Conservation (phyloP, 2,329 filamentous ascomycete genomes). For the Colletotrichum sp. region DNA sequence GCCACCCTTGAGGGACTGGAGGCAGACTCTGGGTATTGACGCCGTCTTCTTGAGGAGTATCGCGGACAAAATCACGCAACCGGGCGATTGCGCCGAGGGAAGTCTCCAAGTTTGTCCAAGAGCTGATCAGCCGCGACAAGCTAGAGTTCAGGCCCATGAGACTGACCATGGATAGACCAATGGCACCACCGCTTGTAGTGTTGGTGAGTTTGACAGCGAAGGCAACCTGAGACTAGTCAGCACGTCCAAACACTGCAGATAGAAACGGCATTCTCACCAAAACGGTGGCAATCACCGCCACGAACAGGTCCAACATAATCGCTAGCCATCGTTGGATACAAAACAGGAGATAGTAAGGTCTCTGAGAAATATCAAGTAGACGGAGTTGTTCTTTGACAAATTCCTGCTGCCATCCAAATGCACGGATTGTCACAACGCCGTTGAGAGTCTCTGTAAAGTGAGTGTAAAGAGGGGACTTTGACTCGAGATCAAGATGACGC, state of each 20-base stretch:
- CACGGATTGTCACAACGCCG: slow-evolving; percentile 55
- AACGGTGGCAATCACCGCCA: slow-evolving; percentile 49
- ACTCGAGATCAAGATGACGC: slow-evolving; percentile 45
- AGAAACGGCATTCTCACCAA: slow-evolving; percentile 34
- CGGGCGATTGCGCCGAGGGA: slow-evolving; percentile 30
- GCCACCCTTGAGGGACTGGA: slow-evolving; percentile 34
- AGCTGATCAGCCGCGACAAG: slow-evolving; percentile 35
- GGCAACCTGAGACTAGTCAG: slow-evolving; percentile 21
- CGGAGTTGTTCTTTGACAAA: slow-evolving; percentile 49
- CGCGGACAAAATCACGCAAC: slow-evolving; percentile 30
- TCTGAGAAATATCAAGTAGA: slow-evolving; percentile 59
- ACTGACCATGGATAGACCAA: slow-evolving; percentile 30
- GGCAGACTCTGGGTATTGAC: slow-evolving; percentile 19
- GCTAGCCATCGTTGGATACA: slow-evolving; percentile 63
- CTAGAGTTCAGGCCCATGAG: slow-evolving; percentile 36
- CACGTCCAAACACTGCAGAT: not conserved
- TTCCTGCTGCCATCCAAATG: slow-evolving; percentile 56
- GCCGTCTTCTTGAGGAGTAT: slow-evolving; percentile 29
- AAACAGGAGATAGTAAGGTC: slow-evolving; percentile 61
- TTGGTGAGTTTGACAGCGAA: slow-evolving; percentile 37
- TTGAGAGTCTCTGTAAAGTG: slow-evolving; percentile 50
- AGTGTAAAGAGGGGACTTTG: slow-evolving; percentile 40
- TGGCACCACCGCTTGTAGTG: not conserved
- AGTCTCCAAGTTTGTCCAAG: slow-evolving; percentile 34
- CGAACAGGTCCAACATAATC: slow-evolving; percentile 54